Percentiles rank a stretch among this genome's conserved stretches.
Conservation (phyloP, 2,329 filamentous ascomycete species). For the Penicillium griseofulvum region DNA sequence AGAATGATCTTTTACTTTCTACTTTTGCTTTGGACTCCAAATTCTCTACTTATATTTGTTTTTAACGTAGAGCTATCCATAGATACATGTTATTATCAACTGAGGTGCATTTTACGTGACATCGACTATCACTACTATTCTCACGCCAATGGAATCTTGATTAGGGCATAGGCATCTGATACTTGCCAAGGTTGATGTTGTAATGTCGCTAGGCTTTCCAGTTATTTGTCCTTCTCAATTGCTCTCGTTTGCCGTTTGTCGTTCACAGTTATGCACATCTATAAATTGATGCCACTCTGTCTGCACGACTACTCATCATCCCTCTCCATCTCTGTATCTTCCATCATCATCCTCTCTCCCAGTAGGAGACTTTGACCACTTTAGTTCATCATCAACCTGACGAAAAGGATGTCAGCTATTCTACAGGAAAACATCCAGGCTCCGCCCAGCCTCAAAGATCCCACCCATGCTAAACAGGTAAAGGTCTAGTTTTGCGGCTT, state of each 20-base stretch:
- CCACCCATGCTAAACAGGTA: not conserved
- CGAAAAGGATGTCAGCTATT: not conserved
- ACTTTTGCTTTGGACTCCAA: not conserved
- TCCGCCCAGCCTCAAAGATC: no score
- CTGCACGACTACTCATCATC: not conserved
- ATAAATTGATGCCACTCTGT: not conserved
- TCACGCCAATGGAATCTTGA: not conserved
- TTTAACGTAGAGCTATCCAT: not conserved
- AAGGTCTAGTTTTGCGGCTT: not conserved
- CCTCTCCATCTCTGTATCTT: not conserved
- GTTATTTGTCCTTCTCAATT: not conserved
- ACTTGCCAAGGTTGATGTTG: not conserved
- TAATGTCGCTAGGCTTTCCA: not conserved
- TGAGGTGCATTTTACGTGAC: not conserved
- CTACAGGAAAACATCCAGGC: not conserved
- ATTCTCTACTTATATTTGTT: no score
- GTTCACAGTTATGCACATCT: not conserved
- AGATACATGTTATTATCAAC: not conserved
- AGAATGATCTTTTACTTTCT: conserved; percentile 6
- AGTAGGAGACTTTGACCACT: not conserved
- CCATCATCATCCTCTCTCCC: not conserved
- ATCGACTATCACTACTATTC: not conserved
- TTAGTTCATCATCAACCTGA: not conserved
- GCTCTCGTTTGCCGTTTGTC: not conserved
- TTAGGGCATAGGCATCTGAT: not conserved